These are phyloP conservation scores for Didymella glomerata DNA, from an alignment of 2,329 filamentous ascomycete species.

Conservation along the genomic window DNA sequence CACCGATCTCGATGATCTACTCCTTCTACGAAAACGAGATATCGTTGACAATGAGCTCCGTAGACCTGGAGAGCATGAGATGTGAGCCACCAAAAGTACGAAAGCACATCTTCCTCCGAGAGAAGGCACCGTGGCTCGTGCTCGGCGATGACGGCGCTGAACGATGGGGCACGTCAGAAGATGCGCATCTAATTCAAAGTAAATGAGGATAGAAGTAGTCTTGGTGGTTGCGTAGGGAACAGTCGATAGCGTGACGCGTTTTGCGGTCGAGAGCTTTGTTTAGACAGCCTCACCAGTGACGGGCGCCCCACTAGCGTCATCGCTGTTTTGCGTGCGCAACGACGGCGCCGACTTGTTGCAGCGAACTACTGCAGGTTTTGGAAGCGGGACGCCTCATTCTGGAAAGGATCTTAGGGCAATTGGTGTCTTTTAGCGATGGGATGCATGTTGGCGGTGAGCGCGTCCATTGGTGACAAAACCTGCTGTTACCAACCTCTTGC, in stretches of 20 bases:
- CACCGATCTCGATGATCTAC: conserved; percentile 57
- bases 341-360: conserved; percentile 3
- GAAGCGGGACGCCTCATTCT: conserved; percentile 11
- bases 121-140: conserved; percentile 47
- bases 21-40: conserved; percentile 43
- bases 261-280: conserved; percentile 3
- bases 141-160: conserved; percentile 43
- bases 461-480: conserved; percentile 19
- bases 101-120: conserved; percentile 57
- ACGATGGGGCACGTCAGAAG: conserved; percentile 32
- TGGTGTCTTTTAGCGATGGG: conserved; percentile 26
- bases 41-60: conserved; percentile 52
- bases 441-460: conserved; percentile 38
- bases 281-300: conserved; percentile 12
- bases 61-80: conserved; percentile 53
- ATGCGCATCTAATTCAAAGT: conserved; percentile 28
- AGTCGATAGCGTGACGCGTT: not conserved
- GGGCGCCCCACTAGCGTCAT: conserved; percentile 5
- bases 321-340: conserved; percentile 8
- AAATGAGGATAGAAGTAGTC: not conserved
- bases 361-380: conserved; percentile 16
- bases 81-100: conserved; percentile 41
- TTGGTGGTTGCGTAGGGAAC: not conserved
- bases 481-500: conserved; percentile 27
- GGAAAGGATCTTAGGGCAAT: not conserved